Base-by-base conservation (phyloP, 345 rosid species). In the Linum usitatissimum region DNA sequence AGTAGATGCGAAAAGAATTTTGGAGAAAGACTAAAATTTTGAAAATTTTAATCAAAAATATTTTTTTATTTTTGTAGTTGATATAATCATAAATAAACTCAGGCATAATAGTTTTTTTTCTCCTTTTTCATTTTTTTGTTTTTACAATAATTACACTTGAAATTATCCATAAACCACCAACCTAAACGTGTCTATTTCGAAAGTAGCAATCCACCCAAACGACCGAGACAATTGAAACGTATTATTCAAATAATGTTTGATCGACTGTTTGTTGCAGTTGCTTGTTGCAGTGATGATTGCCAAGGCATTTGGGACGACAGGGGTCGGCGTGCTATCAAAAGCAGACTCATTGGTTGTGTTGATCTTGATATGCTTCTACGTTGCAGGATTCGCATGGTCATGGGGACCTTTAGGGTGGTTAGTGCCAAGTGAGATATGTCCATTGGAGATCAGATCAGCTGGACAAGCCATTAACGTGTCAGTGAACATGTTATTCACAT, bases 321-420 rank as follows among this genome's bases (percentile, higher is more conserved):
- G 84, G 0, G 55, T 21, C 2, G 86, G 78, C 6, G 6, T 2
- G 6, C 23, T 83, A 30, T 21, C 82, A 3, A 64, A 20, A 10
- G 53, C 19, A 0, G 20, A 17, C 9, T 79, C 87, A 5, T 8
- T 76, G 18, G 0, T 76, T 1, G 59, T 83, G 9, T 20, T 83
- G 20, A 0, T 66, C 30, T 57, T 80, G 57, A 74, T 80, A 5
- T 83, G 84, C 54, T 2, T 40, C 0, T 83, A 73, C 3, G 84
- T 83, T 2, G 78, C 81, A 28, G 87, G 81, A 3, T 83, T 78
- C 54, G 83, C 87, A 0, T 83, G 87, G 87, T 83, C 87, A 0
- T 83, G 87, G 84, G 87, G 83, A 0, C 87, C 87, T 0, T 61
- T 83, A 18, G 87, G 83, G 5, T 83, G 85, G 85, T 51, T 83